Base-by-base conservation (phyloP, 805 yeast species). In the Ogataea salicorniae region DNA sequence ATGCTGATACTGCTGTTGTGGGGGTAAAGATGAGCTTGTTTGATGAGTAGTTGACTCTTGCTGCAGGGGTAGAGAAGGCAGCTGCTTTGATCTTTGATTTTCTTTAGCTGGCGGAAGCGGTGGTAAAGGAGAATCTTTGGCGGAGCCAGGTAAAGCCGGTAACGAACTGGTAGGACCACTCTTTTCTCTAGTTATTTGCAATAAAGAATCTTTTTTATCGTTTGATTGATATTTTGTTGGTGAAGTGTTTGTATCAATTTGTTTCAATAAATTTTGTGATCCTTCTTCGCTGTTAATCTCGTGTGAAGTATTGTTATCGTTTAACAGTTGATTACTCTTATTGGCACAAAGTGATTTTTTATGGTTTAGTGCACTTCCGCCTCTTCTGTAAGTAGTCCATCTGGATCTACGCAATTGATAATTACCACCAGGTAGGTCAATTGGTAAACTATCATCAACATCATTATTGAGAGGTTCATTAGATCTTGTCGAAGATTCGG, bases 381-480 rank as follows among this genome's bases (percentile, higher is more conserved):
- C 72, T 60, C 71, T 66, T 51, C 77, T 68, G 55, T 77, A 76
- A 0, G 80, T 74, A 31, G 77, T 71, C 72, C 80, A 76, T 54
- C 74, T 68, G 49, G 76, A 70, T 59, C 81, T 70, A 54, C 68
- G 74, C 40, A 66, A 48, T 39, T 55, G 59, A 34, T 50, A 29
- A 18, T 50, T 55, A 6, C 47, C 50, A 15, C 48, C 50, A 46
- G 54, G 54, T 44, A 58, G 48, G 20, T 41, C 60, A 47, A 49
- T 42, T 17, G 55, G 53, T 1, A 47, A 20, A 16, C 43, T 41
- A 29, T 49, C 54, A 16, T 43, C 47, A 1, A 17, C 38, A 37
- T 47, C 48, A 49, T 46, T 49, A 46, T 53, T n/a, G 63, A 62
- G 44, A 64, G 62, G 23, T 49, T 59, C 45, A 68, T 34, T 46